A percentile compares a stretch with the other conserved stretches of the same genome.
phyloP scores from a whole-genome alignment of 768 basidiomycete genomes.

The Tephrocybe rancida region DNA sequence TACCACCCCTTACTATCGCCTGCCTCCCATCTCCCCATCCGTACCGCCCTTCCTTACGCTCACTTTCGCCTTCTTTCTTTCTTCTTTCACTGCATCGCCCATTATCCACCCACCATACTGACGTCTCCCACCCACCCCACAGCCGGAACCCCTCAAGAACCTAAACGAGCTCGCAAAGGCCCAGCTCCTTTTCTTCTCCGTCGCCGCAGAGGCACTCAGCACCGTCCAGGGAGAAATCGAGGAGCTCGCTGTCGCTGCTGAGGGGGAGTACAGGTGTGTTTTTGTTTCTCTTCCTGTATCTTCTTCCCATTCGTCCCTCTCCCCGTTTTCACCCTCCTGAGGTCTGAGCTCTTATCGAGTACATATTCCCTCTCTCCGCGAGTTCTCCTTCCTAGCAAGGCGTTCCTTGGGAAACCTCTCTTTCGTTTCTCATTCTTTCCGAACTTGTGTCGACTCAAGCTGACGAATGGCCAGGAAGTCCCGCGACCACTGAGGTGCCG shows the following conservation, averaged over 20 bases:
- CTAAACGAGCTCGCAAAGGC: constrained; percentile 91
- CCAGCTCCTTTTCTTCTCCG: constrained; percentile 70
- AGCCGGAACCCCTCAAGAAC: constrained; percentile 97
- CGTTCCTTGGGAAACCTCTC: too few relatives aligned
- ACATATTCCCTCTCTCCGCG: too few relatives aligned
- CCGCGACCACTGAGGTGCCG: constrained; percentile 79
- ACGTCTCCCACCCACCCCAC: constrained; percentile 3
- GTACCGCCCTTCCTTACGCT: too few relatives aligned
- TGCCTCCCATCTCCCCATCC: too few relatives aligned
- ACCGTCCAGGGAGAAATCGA: constrained; percentile 90
- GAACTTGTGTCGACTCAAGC: background rate
- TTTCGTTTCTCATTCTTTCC: too few relatives aligned
- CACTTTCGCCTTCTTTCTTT: too few relatives aligned
- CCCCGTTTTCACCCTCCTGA: too few relatives aligned
- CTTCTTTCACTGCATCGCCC: too few relatives aligned
- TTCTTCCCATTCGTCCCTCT: too few relatives aligned
- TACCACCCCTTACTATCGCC: too few relatives aligned
- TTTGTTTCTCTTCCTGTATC: background rate
- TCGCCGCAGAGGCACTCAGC: constrained; percentile 81
- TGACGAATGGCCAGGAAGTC: constrained; percentile 61
- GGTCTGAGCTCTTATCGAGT: too few relatives aligned
- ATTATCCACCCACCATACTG: background rate
- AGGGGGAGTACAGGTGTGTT: constrained; percentile 89
- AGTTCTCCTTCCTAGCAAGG: too few relatives aligned
- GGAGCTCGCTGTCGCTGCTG: constrained; percentile 89